Evolutionary conservation across 2,329 filamentous ascomycete genomes (phyloP).

Genomic region (Epicoccum sorghinum): DNA sequence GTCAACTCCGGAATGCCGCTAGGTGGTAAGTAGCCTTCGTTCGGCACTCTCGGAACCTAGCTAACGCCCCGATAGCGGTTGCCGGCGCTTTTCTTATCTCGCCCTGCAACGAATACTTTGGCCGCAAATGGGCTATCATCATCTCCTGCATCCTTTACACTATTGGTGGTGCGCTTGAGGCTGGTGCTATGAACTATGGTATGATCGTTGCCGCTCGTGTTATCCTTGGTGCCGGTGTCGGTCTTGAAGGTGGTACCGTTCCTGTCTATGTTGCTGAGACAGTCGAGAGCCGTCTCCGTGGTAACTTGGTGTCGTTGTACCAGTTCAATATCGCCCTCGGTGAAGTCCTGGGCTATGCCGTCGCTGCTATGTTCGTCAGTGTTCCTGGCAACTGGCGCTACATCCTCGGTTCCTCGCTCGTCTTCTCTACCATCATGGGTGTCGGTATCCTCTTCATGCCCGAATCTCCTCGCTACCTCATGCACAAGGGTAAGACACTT

Average conservation of each 20-base stretch:
- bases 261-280: constrained; percentile 77
- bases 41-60: neutral
- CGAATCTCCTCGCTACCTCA: constrained; percentile 70
- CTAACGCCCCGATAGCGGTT: constrained; percentile 56
- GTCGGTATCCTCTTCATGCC: constrained; percentile 74
- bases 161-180: constrained; percentile 70
- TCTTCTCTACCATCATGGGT: constrained; percentile 70
- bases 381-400: constrained; percentile 74
- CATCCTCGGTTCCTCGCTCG: constrained; percentile 73
- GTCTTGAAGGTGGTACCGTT: constrained; percentile 75
- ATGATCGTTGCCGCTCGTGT: constrained; percentile 74
- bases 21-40: constrained; percentile 49
- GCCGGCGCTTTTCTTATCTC: constrained; percentile 71
- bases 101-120: constrained; percentile 70
- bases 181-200: constrained; percentile 70
- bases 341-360: constrained; percentile 74
- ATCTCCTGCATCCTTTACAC: constrained; percentile 73
- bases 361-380: constrained; percentile 74
- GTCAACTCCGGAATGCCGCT: constrained; percentile 75
- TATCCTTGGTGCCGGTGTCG: constrained; percentile 72
- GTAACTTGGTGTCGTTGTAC: constrained; percentile 75
- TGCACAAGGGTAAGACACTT: constrained; percentile 68
- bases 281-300: constrained; percentile 69
- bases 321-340: constrained; percentile 79
- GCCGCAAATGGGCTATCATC: constrained; percentile 71